phyloP scores from a whole-genome alignment of 768 basidiomycete genomes.

The Hemileccinum rubropunctum region DNA sequence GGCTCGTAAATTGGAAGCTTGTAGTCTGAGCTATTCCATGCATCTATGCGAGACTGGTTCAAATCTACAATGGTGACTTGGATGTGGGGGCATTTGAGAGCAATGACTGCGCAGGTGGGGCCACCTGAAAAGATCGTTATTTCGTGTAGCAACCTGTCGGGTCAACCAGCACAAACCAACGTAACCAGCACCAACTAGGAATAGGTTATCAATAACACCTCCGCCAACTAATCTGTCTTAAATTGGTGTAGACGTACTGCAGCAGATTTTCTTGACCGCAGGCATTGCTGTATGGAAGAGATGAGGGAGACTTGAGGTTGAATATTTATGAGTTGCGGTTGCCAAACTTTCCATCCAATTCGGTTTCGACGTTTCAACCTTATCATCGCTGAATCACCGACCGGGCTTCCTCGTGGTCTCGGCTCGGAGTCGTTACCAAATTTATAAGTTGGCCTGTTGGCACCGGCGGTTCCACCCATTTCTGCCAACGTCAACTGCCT shows the following conservation, averaged over 20 bases:
- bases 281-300: constrained; percentile 26
- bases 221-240: not conserved
- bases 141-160: not conserved
- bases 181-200: constrained; percentile 83
- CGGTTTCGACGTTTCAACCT: not conserved
- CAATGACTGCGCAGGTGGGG: constrained; percentile 94
- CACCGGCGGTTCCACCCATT: too few species aligned
- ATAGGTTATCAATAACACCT: constrained; percentile 8
- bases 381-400: not conserved
- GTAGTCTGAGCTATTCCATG: constrained; percentile 91
- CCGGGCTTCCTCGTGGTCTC: not conserved
- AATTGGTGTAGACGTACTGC: constrained; percentile 56
- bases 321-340: too few species aligned
- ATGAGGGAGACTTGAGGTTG: not conserved
- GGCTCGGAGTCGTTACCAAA: not conserved
- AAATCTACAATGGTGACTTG: constrained; percentile 97
- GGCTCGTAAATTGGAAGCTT: constrained; percentile 96
- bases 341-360: not conserved
- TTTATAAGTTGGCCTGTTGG: not conserved
- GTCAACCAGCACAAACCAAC: constrained; percentile 60
- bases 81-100: constrained; percentile 90
- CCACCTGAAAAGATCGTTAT: constrained; percentile 56
- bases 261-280: constrained; percentile 79
- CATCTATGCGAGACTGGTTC: constrained; percentile 90
- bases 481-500: too few species aligned